phyloP scores from a whole-genome alignment of 768 basidiomycete genomes.

The Nidularia pulvinata region DNA sequence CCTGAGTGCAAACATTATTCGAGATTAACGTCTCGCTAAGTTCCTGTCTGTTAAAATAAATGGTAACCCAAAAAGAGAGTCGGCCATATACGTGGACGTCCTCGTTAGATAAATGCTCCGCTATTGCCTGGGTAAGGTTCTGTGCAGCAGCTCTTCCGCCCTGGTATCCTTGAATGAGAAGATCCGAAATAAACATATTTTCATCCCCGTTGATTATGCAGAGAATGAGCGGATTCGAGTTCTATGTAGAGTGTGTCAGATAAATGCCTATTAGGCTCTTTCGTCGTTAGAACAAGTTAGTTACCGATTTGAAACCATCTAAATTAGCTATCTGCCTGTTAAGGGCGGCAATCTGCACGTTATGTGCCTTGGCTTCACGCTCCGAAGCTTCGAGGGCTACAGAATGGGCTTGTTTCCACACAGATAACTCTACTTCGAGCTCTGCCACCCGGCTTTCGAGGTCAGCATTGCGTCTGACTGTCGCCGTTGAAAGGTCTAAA shows the following conservation, averaged over 20 bases:
- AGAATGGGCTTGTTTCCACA: slow-evolving; percentile 74
- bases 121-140: slow-evolving; percentile 66
- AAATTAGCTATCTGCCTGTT: slow-evolving; percentile 63
- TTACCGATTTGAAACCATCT: slow-evolving; percentile 49
- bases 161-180: slow-evolving; percentile 60
- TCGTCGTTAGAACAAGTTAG: slow-evolving; percentile 6
- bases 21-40: slow-evolving; percentile 49
- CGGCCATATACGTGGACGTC: slow-evolving; percentile 60
- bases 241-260: slow-evolving; percentile 27
- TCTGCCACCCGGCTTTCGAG: slow-evolving; percentile 66
- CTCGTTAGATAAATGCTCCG: slow-evolving; percentile 64
- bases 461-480: slow-evolving; percentile 61
- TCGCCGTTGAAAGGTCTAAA: slow-evolving; percentile 62
- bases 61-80: slow-evolving; percentile 74
- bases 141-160: slow-evolving; percentile 69
- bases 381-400: slow-evolving; percentile 61
- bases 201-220: slow-evolving; percentile 77
- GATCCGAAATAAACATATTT: slow-evolving; percentile 59
- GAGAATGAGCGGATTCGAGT: slow-evolving; percentile 67
- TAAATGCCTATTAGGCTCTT: neutral
- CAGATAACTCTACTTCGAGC: slow-evolving; percentile 65
- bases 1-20: slow-evolving; percentile 56
- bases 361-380: slow-evolving; percentile 65
- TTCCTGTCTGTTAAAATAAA: slow-evolving; percentile 68
- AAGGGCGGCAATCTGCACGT: slow-evolving; percentile 63